Evolutionary conservation across 768 basidiomycete species (phyloP).

Genomic region (Sarcodon aspratus): DNA sequence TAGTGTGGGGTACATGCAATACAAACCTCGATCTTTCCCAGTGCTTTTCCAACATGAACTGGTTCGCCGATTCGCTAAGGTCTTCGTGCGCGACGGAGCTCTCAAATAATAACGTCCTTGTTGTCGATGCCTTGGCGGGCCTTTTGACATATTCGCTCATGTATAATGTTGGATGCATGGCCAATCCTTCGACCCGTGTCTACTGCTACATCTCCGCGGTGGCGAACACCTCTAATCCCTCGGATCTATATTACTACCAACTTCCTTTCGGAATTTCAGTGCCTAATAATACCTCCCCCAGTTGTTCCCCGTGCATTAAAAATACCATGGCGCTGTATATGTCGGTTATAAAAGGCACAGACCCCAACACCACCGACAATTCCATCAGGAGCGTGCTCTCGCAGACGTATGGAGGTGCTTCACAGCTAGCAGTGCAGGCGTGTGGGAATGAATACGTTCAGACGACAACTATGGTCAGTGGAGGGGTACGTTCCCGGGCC

Average conservation of each 20-base stretch:
- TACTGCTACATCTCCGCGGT: conserved; percentile 73
- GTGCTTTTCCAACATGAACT: conserved; percentile 58
- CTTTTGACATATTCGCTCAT: conserved; percentile 54
- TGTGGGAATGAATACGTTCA: not conserved
- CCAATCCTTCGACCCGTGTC: conserved; percentile 41
- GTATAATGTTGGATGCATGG: conserved; percentile 48
- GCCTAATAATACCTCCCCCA: conserved; percentile 34
- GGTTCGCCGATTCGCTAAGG: conserved; percentile 41
- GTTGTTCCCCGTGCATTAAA: conserved; percentile 58
- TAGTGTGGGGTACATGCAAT: conserved; percentile 78
- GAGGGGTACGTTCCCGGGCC: no score
- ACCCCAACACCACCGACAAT: not conserved
- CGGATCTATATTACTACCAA: conserved; percentile 64
- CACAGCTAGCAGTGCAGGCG: not conserved
- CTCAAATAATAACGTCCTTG: conserved; percentile 35
- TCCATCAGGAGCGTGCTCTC: not conserved
- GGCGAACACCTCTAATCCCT: conserved; percentile 33
- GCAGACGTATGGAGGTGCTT: not conserved
- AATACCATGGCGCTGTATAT: conserved; percentile 45
- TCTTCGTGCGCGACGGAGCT: conserved; percentile 48
- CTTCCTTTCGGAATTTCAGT: conserved; percentile 50
- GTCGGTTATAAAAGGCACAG: conserved; percentile 7
- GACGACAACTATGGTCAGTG: not conserved
- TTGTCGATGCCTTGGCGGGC: conserved; percentile 40
- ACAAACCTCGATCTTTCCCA: conserved; percentile 33